Conservation (phyloP, 495 filamentous ascomycete species). For the Pseudevernia furfuracea region DNA sequence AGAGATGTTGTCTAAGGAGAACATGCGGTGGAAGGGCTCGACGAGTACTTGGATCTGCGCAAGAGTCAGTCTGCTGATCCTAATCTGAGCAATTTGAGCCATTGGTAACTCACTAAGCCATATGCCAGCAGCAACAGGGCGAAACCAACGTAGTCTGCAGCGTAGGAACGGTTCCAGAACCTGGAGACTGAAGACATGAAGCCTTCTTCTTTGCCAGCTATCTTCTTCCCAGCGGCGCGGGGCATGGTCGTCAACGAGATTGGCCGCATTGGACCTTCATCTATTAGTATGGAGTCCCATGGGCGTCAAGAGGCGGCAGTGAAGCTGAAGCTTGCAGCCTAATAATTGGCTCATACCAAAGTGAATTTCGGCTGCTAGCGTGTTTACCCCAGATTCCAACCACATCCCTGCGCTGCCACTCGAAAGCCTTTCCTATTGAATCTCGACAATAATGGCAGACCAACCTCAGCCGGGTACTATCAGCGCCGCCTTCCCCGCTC, state of each 20-base stretch:
- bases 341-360: no score
- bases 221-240: constrained; percentile 13
- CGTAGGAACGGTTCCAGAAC: constrained; percentile 66
- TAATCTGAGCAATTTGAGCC: not conserved
- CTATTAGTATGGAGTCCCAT: not conserved
- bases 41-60: constrained; percentile 59
- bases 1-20: constrained; percentile 66
- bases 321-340: not conserved
- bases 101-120: constrained; percentile 45
- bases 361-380: constrained; percentile 7
- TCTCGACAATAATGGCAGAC: constrained; percentile 41
- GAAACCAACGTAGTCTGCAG: constrained; percentile 79
- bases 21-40: constrained; percentile 77
- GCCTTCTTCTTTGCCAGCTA: constrained; percentile 10
- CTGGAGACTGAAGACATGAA: constrained; percentile 37
- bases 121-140: constrained; percentile 58
- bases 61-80: not conserved
- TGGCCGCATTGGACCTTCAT: not conserved
- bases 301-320: not conserved
- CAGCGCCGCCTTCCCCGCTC: constrained; percentile 67
- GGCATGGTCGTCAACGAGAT: constrained; percentile 1
- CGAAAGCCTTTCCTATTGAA: not conserved
- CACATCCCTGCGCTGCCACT: not conserved
- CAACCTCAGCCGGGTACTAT: constrained; percentile 40
- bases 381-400: constrained; percentile 12